Conservation (phyloP, 1,284 basidiomycete genomes). For the Pholiota adiposa region DNA sequence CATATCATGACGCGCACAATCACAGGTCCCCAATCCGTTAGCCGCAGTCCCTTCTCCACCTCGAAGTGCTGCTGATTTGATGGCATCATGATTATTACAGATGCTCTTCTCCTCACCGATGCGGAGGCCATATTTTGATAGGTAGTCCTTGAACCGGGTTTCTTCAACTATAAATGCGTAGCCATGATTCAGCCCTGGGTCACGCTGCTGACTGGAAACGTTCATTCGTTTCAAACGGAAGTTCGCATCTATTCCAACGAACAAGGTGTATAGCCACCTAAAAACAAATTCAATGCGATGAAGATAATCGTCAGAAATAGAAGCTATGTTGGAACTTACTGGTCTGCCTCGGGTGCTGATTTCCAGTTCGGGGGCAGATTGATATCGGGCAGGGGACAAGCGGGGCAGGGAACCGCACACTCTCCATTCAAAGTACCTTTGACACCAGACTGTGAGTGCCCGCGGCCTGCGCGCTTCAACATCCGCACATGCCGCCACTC, state of each 20-base stretch:
- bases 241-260: slow-evolving; percentile 24
- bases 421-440: slow-evolving; percentile 28
- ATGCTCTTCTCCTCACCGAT: too few relatives aligned
- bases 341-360: background rate
- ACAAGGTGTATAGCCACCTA: slow-evolving; percentile 17
- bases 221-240: slow-evolving; percentile 22
- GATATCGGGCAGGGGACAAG: slow-evolving; percentile 35
- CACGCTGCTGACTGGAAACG: slow-evolving; percentile 20
- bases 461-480: slow-evolving; percentile 34
- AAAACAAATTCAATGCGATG: too few relatives aligned
- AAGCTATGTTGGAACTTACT: background rate
- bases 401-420: slow-evolving; percentile 36
- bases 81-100: too few relatives aligned
- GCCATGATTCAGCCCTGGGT: background rate
- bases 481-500: slow-evolving; percentile 33
- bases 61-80: too few relatives aligned
- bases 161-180: too few relatives aligned
- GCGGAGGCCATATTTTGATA: too few relatives aligned
- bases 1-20: background rate
- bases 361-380: slow-evolving; percentile 36
- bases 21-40: too few relatives aligned
- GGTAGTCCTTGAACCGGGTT: too few relatives aligned
- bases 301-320: too few relatives aligned
- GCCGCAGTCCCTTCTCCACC: too few relatives aligned
- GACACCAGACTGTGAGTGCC: slow-evolving; percentile 29